These are phyloP conservation scores for Termitomyces sp. DNA, from an alignment of 768 basidiomycete genomes.

Conservation along the genomic window DNA sequence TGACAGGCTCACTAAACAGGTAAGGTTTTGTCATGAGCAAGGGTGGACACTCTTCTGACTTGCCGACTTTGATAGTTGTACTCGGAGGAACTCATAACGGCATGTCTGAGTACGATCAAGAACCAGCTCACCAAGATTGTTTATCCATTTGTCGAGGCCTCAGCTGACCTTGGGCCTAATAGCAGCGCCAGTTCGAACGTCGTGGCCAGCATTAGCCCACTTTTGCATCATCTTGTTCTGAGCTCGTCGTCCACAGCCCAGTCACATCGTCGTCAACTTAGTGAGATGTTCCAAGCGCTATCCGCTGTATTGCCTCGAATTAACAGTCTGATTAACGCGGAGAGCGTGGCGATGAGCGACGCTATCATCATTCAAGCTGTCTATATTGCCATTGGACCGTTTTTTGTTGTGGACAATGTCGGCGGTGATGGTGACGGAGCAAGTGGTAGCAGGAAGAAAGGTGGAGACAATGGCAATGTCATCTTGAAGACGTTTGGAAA, in stretches of 20 bases:
- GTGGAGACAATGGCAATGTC: conserved; percentile 55
- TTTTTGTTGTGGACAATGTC: conserved; percentile 81
- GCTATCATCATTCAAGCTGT: conserved; percentile 88
- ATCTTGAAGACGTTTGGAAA: conserved; percentile 69
- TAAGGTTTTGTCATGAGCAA: conserved; percentile 19
- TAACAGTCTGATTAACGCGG: conserved; percentile 68
- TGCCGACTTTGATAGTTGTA: conserved; percentile 55
- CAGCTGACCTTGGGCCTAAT: conserved; percentile 29
- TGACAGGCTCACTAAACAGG: conserved; percentile 85
- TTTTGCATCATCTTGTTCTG: conserved; percentile 51
- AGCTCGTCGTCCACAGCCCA: conserved; percentile 31
- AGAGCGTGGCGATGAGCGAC: conserved; percentile 81
- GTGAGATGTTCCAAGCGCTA: conserved; percentile 72
- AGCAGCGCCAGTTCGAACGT: conserved; percentile 20
- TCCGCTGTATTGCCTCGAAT: conserved; percentile 72
- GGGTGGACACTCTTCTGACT: neutral
- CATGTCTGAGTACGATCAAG: conserved; percentile 74
- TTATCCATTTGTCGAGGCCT: conserved; percentile 83
- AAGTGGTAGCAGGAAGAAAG: conserved; percentile 33
- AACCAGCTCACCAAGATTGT: conserved; percentile 76
- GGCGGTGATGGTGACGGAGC: conserved; percentile 45
- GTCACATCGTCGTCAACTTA: conserved; percentile 44
- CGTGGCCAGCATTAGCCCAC: conserved; percentile 36
- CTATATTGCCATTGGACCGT: conserved; percentile 91
- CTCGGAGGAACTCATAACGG: conserved; percentile 88